Conservation (phyloP, 345 rosid genomes). For the Jatropha curcas region DNA sequence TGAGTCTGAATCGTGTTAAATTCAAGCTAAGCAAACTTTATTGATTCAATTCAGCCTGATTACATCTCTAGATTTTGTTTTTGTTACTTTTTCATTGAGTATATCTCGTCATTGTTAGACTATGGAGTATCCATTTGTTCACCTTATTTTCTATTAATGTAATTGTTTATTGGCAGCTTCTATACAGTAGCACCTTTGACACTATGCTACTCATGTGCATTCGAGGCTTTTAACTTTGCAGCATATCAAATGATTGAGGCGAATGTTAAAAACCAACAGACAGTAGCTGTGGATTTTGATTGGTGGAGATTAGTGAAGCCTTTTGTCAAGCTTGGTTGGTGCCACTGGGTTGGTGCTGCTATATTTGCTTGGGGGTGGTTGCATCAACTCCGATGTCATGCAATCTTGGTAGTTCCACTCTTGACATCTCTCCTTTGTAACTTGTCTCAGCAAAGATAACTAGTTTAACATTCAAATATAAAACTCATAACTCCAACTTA, state of each 20-base stretch:
- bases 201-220: constrained; percentile 39
- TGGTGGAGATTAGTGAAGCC: constrained; percentile 41
- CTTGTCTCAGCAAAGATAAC: background rate
- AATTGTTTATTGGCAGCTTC: constrained; percentile 13
- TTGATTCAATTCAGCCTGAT: too few relatives aligned
- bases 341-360: constrained; percentile 58
- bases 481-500: background rate
- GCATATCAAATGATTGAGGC: constrained; percentile 41
- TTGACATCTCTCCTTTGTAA: background rate
- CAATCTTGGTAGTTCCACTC: constrained; percentile 52
- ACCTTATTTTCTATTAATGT: background rate
- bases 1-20: too few relatives aligned
- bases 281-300: constrained; percentile 31
- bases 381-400: constrained; percentile 65
- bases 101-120: background rate
- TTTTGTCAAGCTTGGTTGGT: constrained; percentile 53
- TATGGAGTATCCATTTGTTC: background rate
- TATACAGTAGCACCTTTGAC: constrained; percentile 20
- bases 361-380: constrained; percentile 75
- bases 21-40: too few relatives aligned
- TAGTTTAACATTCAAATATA: background rate
- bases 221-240: constrained; percentile 46
- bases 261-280: constrained; percentile 43
- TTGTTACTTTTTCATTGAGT: too few relatives aligned
- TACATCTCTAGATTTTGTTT: too few relatives aligned